A percentile compares a stretch with the other conserved stretches of the same genome.
These are phyloP conservation scores for Tillandsia fasciculata DNA, from an alignment of 176 grass and related monocot genomes.

Conservation along the genomic window DNA sequence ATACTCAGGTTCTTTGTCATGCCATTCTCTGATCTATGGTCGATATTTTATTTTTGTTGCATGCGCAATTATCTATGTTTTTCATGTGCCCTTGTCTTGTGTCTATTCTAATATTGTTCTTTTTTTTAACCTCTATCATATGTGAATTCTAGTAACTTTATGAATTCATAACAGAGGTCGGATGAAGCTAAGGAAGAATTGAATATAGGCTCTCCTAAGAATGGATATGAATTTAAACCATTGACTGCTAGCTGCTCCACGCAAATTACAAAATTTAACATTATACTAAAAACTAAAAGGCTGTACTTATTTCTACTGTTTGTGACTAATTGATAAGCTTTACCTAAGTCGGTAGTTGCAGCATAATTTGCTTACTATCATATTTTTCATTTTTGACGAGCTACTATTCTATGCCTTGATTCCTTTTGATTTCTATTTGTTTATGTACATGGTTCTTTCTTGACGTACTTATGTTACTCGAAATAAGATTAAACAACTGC, in stretches of 20 bases:
- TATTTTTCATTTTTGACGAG: too few species aligned
- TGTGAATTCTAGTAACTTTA: not conserved
- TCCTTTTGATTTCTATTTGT: not conserved
- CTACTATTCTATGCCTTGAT: not conserved
- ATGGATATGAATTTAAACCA: not conserved
- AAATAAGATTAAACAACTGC: not conserved
- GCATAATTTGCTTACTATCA: not conserved
- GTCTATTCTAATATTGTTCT: not conserved
- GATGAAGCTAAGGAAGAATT: not conserved
- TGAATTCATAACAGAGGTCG: not conserved
- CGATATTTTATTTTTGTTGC: not conserved
- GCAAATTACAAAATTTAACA: not conserved
- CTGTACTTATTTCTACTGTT: too few species aligned
- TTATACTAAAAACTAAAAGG: too few species aligned
- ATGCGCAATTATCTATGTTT: not conserved
- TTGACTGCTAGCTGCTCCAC: not conserved
- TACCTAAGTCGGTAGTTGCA: not conserved
- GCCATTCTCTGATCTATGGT: not conserved
- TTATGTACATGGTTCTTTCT: not conserved
- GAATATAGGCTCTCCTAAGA: not conserved
- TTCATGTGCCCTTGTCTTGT: not conserved
- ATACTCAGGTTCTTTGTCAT: not conserved
- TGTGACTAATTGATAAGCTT: not conserved
- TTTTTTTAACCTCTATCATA: not conserved
- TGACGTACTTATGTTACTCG: not conserved